Percentiles rank a stretch among this genome's conserved stretches.
These are phyloP conservation scores for Cercospora janseana DNA, from an alignment of 2,329 filamentous ascomycete species.

Conservation along the genomic window DNA sequence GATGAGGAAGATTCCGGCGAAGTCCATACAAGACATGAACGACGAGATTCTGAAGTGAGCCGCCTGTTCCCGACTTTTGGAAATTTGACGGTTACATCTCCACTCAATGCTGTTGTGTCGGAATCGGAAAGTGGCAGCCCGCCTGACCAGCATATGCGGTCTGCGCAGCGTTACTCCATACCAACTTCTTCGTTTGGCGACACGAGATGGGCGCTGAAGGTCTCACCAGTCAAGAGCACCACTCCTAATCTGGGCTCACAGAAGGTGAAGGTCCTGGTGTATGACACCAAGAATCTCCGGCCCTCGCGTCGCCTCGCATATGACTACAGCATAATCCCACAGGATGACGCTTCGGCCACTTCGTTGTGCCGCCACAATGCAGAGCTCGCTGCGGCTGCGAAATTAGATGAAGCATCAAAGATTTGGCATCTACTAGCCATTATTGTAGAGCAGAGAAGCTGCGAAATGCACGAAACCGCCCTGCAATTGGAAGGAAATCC, in stretches of 20 bases:
- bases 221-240: constrained; percentile 35
- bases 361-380: constrained; percentile 84
- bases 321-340: constrained; percentile 80
- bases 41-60: constrained; percentile 56
- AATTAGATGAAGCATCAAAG: constrained; percentile 68
- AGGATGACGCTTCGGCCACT: constrained; percentile 53
- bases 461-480: neutral
- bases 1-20: constrained; percentile 15
- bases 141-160: neutral
- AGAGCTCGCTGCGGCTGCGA: constrained; percentile 67
- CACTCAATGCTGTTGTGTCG: constrained; percentile 6
- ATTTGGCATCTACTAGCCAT: constrained; percentile 81
- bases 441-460: constrained; percentile 66
- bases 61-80: constrained; percentile 35
- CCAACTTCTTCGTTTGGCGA: constrained; percentile 49
- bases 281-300: constrained; percentile 67
- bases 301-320: constrained; percentile 77
- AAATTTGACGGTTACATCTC: constrained; percentile 23
- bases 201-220: constrained; percentile 26
- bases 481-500: neutral
- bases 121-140: constrained; percentile 16
- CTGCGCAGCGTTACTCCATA: constrained; percentile 46
- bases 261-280: constrained; percentile 71
- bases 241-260: constrained; percentile 38
- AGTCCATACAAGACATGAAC: constrained; percentile 58